Conservation (phyloP, 805 yeast genomes). For the Brettanomyces anomalus region DNA sequence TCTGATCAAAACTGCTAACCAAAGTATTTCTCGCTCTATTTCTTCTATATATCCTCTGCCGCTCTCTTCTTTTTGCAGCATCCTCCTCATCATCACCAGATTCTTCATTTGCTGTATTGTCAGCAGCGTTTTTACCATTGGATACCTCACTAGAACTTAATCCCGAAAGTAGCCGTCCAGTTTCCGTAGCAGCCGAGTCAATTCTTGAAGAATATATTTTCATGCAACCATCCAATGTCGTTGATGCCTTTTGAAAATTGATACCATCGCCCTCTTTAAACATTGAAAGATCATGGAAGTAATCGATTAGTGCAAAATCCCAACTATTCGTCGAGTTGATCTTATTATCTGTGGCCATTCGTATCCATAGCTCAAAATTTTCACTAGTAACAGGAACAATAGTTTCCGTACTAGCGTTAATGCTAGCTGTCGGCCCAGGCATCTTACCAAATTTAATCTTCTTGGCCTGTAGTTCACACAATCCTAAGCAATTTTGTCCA, state of each 20-base stretch:
- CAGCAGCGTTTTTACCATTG: constrained; percentile 13
- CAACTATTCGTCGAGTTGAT: constrained; percentile 81
- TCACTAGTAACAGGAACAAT: constrained; percentile 24
- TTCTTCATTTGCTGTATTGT: constrained; percentile 8
- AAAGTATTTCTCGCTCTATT: constrained; percentile 24
- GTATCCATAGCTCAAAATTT: constrained; percentile 73
- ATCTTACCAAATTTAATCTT: neutral
- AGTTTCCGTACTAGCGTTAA: neutral
- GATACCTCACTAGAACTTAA: constrained; percentile 24
- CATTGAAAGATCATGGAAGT: constrained; percentile 75
- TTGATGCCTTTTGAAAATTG: constrained; percentile 84
- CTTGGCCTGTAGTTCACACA: neutral
- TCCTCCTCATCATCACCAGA: constrained; percentile 15
- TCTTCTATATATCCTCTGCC: constrained; percentile 10
- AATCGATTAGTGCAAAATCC: constrained; percentile 87
- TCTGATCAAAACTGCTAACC: constrained; percentile 30
- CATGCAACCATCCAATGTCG: constrained; percentile 90
- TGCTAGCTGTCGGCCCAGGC: neutral
- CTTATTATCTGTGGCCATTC: constrained; percentile 73
- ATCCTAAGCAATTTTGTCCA: too few species aligned
- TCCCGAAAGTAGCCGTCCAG: constrained; percentile 62
- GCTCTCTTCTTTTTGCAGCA: constrained; percentile 11
- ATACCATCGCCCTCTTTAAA: constrained; percentile 69
- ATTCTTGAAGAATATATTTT: constrained; percentile 87
- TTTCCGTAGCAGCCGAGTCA: constrained; percentile 85